phyloP scores from a whole-genome alignment of 2,329 filamentous ascomycete genomes.

The Botrytis aclada region DNA sequence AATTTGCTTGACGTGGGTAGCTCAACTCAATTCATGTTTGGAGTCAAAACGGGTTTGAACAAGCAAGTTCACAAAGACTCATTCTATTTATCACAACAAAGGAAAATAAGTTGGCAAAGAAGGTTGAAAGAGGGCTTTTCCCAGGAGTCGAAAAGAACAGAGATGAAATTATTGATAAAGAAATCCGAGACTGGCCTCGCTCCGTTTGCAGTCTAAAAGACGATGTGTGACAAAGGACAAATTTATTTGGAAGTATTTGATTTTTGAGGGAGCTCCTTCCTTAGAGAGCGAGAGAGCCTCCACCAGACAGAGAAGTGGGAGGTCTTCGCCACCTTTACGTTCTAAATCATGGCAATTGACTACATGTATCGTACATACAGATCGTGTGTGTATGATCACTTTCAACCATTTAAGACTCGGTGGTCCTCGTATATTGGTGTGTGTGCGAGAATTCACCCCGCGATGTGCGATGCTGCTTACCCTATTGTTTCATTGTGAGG shows the following conservation, averaged over 20 bases:
- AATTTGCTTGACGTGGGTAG: neutral
- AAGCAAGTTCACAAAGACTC: neutral
- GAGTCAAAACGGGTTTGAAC: neutral
- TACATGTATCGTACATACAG: neutral
- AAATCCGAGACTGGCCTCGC: neutral
- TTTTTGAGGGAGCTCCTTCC: neutral
- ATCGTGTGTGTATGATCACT: neutral
- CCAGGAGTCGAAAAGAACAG: neutral
- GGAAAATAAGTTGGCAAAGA: neutral
- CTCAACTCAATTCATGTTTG: neutral
- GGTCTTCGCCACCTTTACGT: neutral
- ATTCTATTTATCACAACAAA: neutral
- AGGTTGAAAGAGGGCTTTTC: neutral
- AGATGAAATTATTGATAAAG: neutral
- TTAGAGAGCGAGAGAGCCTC: neutral
- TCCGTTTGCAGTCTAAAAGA: slow-evolving; percentile 4
- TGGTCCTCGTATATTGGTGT: neutral
- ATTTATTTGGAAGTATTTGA: neutral
- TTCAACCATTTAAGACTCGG: neutral
- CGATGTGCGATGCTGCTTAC: neutral
- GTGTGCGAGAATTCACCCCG: neutral
- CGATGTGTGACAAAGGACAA: neutral
- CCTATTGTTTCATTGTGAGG: slow-evolving; percentile 5
- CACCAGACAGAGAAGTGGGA: neutral
- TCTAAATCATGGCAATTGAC: neutral